Base-by-base conservation (phyloP, 495 filamentous ascomycete species). In the Cairneyella variabilis region DNA sequence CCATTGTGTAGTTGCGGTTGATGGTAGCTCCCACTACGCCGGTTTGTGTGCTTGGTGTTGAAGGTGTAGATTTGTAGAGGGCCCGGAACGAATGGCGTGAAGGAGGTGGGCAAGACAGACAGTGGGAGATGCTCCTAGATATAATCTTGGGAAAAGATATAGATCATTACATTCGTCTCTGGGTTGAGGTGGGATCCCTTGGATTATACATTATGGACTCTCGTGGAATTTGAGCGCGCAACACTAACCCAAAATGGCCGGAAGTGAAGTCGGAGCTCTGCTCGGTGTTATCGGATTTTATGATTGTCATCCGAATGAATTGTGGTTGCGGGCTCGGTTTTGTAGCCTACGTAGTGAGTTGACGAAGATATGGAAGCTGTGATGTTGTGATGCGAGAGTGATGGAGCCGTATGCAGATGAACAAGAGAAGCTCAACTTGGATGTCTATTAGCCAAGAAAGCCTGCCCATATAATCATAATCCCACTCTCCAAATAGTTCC, bases 401-500 rank as follows among this genome's bases (percentile, higher is more conserved):
- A 8, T 8, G 8, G 30, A 14, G 8, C 8, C 14, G 14, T 34
- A 14, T 14, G 14, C 8, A 34, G 14, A 8, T 14, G 8, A 8
- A 34, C 8, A 34, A 8, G 8, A 8, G 14, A 34, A 34, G 14
- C 8, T 34, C 14, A 8, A 34, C 14, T 34, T 34, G 30, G 30
- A 8, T 34, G 14, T 34, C 8, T 14, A 34, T 14, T 34, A 53
- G 8, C 5, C 21, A 4, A 53, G 25, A 37, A 44, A 46, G 4
- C 53, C 43, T 1, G 53, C 12, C 53, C 53, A 54, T 26, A 54
- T 30, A 4, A 54, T 37, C 42, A 54, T 48, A 48, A 27, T 48
- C 10, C 52, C 52, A 41, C 43, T 48, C 6, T 2, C 30, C 10
- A 54, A 45, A 54, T 21, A 54, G 11, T 41, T 12, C 20, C 23